Percentiles rank a stretch among this genome's conserved stretches.
These are phyloP conservation scores for Cyclotella sp. DNA, from an alignment of 108 stramenopile species.

Conservation along the genomic window DNA sequence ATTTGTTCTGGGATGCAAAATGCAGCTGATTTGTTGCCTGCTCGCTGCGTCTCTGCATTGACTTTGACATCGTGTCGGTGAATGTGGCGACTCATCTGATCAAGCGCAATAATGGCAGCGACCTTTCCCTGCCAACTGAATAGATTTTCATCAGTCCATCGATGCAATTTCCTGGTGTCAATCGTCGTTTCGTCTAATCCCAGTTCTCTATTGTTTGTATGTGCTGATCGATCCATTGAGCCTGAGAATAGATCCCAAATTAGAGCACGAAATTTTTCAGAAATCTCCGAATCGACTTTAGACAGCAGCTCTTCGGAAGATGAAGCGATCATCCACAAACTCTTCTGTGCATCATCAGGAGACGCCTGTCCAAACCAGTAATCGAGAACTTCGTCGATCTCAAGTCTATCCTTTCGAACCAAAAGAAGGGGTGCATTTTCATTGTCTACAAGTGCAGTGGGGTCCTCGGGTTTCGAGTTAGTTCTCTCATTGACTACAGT, in stretches of 20 bases:
- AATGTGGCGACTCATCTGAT: slow-evolving; percentile 87
- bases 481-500: too few species aligned
- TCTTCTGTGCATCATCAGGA: slow-evolving; percentile 77
- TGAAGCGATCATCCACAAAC: slow-evolving; percentile 88
- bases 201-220: not conserved
- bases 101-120: slow-evolving; percentile 85
- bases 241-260: slow-evolving; percentile 45
- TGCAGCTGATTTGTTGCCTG: not conserved
- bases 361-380: slow-evolving; percentile 85
- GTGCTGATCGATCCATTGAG: not conserved
- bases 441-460: not conserved
- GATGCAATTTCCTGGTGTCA: slow-evolving; percentile 27
- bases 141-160: slow-evolving; percentile 53
- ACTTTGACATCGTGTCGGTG: slow-evolving; percentile 57
- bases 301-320: slow-evolving; percentile 57
- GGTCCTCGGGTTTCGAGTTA: not conserved
- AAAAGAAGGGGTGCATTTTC: slow-evolving; percentile 15
- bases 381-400: slow-evolving; percentile 63
- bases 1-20: slow-evolving; percentile 49
- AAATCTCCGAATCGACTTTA: slow-evolving; percentile 70
- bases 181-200: slow-evolving; percentile 23
- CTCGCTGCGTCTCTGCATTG: slow-evolving; percentile 8
- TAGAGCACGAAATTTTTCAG: slow-evolving; percentile 57
- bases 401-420: slow-evolving; percentile 25
- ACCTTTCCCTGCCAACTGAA: slow-evolving; percentile 80